Conservation (phyloP, 257 asterid species). For the Prunella vulgaris region DNA sequence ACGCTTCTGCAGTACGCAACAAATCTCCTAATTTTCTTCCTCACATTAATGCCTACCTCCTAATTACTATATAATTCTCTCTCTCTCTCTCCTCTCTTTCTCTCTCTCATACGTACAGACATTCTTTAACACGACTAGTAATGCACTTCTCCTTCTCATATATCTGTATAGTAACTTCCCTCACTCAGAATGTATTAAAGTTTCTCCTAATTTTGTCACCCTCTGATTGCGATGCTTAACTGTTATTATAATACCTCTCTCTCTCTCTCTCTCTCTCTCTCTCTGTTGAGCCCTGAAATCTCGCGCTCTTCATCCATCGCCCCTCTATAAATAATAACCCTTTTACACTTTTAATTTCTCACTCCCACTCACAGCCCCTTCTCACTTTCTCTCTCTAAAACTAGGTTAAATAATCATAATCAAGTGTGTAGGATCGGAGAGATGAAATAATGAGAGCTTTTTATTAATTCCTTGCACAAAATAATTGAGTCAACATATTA, state of each 20-base stretch:
- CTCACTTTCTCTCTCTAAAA: not conserved
- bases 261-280: slow-evolving; percentile 10
- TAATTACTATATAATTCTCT: not conserved
- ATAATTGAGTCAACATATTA: not conserved
- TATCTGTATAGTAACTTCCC: slow-evolving; percentile 25
- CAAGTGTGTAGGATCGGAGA: too few species aligned
- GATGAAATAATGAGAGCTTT: too few species aligned
- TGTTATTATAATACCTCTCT: slow-evolving; percentile 21
- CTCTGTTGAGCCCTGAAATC: slow-evolving; percentile 31
- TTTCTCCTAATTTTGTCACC: slow-evolving; percentile 28
- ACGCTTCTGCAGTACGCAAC: slow-evolving; percentile 49
- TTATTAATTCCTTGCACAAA: slow-evolving; percentile 9
- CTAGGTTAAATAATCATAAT: not conserved
- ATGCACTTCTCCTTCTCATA: slow-evolving; percentile 8
- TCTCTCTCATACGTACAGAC: not conserved
- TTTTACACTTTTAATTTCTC: slow-evolving; percentile 16
- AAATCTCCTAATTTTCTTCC: slow-evolving; percentile 28
- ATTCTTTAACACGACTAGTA: slow-evolving; percentile 19
- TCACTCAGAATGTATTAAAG: slow-evolving; percentile 28
- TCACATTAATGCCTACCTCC: not conserved
- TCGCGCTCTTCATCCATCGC: slow-evolving; percentile 22
- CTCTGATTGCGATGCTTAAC: slow-evolving; percentile 54
- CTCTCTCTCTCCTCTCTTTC: slow-evolving; percentile 11
- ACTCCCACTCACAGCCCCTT: not conserved
- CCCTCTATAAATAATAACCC: slow-evolving; percentile 34